Evolutionary conservation across 441 rosid species (phyloP), one percentile per base, ranked within the genome.

Genomic region (Gossypium lobatum): DNA sequence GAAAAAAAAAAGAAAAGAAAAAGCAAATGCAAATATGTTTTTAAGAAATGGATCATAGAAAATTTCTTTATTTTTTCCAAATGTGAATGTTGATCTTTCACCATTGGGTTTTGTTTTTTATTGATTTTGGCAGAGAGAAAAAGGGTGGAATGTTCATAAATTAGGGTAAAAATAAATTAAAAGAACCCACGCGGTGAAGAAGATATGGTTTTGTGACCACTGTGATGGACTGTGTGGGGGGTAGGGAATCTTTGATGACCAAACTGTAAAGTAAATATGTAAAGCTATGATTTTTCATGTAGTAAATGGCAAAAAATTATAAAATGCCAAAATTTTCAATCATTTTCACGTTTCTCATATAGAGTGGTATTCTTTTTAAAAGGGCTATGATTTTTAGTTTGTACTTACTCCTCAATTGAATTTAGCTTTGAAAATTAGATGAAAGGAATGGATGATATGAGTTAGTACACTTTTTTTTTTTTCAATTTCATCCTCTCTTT

Each of bases 21-120:
- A 13, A 5, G 6, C 0, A 72, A 61, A 31, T 73, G 76, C 76
- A 73, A 50, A 82, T 57, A 45, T 61, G 53, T 42, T 34, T 34
- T 14, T 50, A 45, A 75, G 58, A 55, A 42, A 59, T 67, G 25
- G 71, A 67, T 16, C 23, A 75, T 45, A 75, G 31, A 60, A 66
- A 67, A 1, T 26, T 72, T 72, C 10, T 21, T 46, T 45, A 11
- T 45, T 16, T 45, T 6, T n/a, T 46, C 1, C 1, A 1, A 18
- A 20, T 18, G 0, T 37, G 26, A 64, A 20, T 2, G 1, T 37
- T 53, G 16, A 4, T 52, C 17, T 3, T 3, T 14, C 5, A 6
- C 42, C 60, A 3, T 26, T n/a, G 72, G n/a, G 6, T 28, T 28
- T 28, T 28, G 34, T 4, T 28, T 28, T 28, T 28, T 4, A 28